Base-by-base conservation (phyloP, 2,329 filamentous ascomycete genomes). In the Colletotrichum magnum region DNA sequence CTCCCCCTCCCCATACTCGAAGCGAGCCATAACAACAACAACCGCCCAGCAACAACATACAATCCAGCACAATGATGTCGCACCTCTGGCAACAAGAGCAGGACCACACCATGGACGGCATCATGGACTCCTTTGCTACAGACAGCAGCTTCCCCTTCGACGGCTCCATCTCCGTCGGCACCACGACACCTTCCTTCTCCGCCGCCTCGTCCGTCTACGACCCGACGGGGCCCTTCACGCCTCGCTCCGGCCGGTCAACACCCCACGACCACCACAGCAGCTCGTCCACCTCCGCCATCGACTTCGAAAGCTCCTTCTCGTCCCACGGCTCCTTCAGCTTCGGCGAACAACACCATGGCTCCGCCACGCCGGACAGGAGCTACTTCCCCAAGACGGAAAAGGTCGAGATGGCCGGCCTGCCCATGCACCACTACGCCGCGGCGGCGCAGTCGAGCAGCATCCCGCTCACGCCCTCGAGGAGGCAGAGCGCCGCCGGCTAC, bases 181-280 rank as follows among this genome's bases (percentile, higher is more conserved):
- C 66, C n/a, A 69, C 66, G 56, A 69, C 66, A 65, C 66, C 66
- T n/a, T 61, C 39, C 64, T 70, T 70, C 57, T 73, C 65, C 56
- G 76, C 78, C 36, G 81, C 80, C 3, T 74, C 75, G 32, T 82
- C 80, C 39, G 73, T 75, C 59, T 84, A 82, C 77, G 82, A 82
- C 48, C 78, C 82, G 57, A 84, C 81, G 76, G 82, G 82, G 18
- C 78, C 82, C 28, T 84, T 80, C 69, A 85, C 83, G 48, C 83
- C 83, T 52, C 80, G 77, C 36, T 84, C 84, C 64, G 78, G 81
- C 74, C 80, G 82, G 64, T 84, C 83, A 52, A 82, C 82, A 18
- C 82, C 83, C 9, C 77, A 81, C 71, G 77, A 79, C 63, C 62
- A 65, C 43, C 53, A 50, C 41, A 58, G 52, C 9, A 58, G 52